These are phyloP conservation scores for Serendipita sp. DNA, from an alignment of 768 basidiomycete species.

Conservation along the genomic window DNA sequence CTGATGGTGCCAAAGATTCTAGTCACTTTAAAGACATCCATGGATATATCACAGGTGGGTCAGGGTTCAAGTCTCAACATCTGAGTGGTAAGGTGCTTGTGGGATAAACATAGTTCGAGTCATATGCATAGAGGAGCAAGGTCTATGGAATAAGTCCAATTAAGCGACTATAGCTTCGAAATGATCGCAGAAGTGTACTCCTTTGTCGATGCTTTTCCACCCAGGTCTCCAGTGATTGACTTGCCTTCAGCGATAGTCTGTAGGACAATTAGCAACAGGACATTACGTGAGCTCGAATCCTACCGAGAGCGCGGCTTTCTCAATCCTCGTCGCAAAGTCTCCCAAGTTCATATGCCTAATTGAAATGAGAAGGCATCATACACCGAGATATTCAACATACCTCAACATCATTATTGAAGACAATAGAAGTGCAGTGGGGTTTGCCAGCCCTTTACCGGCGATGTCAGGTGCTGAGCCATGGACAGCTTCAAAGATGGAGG, in stretches of 20 bases:
- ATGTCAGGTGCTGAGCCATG: conserved; percentile 99
- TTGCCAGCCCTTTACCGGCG: conserved; percentile 87
- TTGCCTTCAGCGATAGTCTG: conserved; percentile 97
- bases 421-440: conserved; percentile 95
- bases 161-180: conserved; percentile 33
- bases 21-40: background rate
- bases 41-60: background rate
- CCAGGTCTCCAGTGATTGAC: conserved; percentile 86
- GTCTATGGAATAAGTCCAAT: background rate
- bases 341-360: conserved; percentile 81
- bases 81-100: background rate
- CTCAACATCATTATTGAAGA: conserved; percentile 97
- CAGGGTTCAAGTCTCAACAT: too few relatives aligned
- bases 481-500: conserved; percentile 98
- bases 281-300: conserved; percentile 18
- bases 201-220: conserved; percentile 77
- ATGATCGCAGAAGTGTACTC: conserved; percentile 87
- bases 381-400: conserved; percentile 26
- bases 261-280: background rate
- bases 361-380: conserved; percentile 5
- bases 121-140: background rate
- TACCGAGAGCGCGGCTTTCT: conserved; percentile 78
- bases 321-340: conserved; percentile 73
- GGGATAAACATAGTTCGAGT: background rate
- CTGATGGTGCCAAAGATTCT: background rate